Evolutionary conservation across 345 rosid species (phyloP).

Genomic region (Turnera subulata): DNA sequence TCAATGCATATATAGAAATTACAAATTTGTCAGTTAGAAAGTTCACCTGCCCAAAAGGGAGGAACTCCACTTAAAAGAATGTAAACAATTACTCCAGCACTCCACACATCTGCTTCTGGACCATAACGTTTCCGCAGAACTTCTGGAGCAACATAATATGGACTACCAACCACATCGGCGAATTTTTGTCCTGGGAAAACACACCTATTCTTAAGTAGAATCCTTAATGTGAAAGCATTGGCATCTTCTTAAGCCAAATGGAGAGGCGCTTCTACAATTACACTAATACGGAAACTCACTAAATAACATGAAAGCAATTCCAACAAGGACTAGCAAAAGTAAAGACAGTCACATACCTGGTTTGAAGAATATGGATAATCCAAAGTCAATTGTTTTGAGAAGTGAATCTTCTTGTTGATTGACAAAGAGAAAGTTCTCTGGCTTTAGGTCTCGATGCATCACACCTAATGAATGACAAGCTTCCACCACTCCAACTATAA

Average conservation of each 20-base stretch:
- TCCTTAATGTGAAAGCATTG: neutral
- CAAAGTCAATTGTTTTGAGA: constrained; percentile 30
- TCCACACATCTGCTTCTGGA: constrained; percentile 29
- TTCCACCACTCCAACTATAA: constrained; percentile 26
- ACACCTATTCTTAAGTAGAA: neutral
- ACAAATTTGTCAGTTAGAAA: neutral
- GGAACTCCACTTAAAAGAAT: constrained; percentile 32
- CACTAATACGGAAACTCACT: neutral
- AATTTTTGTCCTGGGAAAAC: constrained; percentile 23
- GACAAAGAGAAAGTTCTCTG: constrained; percentile 25
- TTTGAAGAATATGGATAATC: constrained; percentile 28
- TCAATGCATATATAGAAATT: too few relatives aligned
- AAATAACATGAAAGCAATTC: neutral
- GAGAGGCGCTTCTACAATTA: too few relatives aligned
- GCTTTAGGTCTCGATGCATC: constrained; percentile 31
- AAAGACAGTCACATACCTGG: constrained; percentile 14
- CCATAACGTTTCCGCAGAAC: constrained; percentile 27
- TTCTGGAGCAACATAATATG: constrained; percentile 34
- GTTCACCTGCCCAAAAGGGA: constrained; percentile 34
- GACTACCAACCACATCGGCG: constrained; percentile 29
- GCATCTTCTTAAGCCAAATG: neutral
- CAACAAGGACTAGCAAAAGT: neutral
- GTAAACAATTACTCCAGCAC: constrained; percentile 32
- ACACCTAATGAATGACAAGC: constrained; percentile 27
- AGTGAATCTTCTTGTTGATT: constrained; percentile 21